Base-by-base conservation (phyloP, 352 stramenopile genomes). In the Pythium phragmiticola region DNA sequence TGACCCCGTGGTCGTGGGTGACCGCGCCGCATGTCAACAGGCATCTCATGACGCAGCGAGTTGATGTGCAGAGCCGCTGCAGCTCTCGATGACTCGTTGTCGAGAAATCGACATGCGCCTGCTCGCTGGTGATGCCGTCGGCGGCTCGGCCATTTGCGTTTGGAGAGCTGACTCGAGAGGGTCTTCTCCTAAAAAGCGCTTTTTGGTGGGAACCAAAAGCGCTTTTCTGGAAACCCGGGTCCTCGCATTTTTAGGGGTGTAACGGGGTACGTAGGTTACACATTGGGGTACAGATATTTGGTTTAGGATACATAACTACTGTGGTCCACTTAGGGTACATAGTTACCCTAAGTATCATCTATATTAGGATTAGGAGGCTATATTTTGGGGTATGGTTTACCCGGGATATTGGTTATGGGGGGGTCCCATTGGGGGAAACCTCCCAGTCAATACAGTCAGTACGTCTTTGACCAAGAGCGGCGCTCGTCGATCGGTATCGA, bases 261-360 rank as follows among this genome's bases (percentile, higher is more conserved):
- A 46, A 46, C 39, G 39, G 39, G 39, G 39, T 46, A 46, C 39
- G 1, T 37, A 37, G 33, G 33, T 37, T 49, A 49, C 43, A 49
- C 46, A 52, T 21, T 33, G 37, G 50, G 30, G 21, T 45, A 45
- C 16, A 11, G 5, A 57, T n/a, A 60, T 28, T 60, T 51, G 50
- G 42, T 62, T 28, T 62, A 60, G 55, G 55, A 6, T 62, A 62
- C 30, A 62, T 54, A 63, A 63, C 21, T 63, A 45, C 30, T 63
- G 56, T 63, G 56, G 56, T 34, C 26, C 45, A 63, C 56, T 63
- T 54, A 55, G 45, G 56, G 42, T 63, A 63, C 42, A n/a, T 9
- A 61, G 56, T 47, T 63, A 63, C 26, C 56, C 42, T 63, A 63
- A 54, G 45, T 63, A 8, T 63, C 43, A 47, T n/a, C 17, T 23